Evolutionary conservation across 345 rosid species (phyloP), one percentile per base, ranked within the genome.

Genomic region (Euphorbia lathyris): DNA sequence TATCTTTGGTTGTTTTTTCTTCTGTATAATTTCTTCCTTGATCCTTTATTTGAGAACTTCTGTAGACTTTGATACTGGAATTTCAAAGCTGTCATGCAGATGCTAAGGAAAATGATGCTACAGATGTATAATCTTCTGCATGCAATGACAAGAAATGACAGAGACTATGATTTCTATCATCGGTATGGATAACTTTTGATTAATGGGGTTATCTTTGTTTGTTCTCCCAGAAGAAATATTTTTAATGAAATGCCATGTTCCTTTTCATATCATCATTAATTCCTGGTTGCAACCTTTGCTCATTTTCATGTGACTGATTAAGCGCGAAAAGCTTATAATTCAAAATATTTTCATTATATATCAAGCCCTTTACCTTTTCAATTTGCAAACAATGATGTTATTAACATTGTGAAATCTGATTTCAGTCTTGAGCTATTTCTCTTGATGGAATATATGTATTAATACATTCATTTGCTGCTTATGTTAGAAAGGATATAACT

Each of bases 131-230:
- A 95, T 79, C 92, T 95, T 75, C 75, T 95, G 77, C 95, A 95
- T 84, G 87, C 99, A 48, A 75, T 92, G 80, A 86, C 96, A 79
- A 90, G 98, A 82, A 90, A 86, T 79, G 98, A 95, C 64, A 73
- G 94, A 68, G 99, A 95, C 78, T 95, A 95, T 78, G 98, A 95
- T 81, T 95, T 90, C 71, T 95, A 95, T 88, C 97, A 95, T 81
- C 89, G 99, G 99, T 95, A 83, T 65, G 88, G 62, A 69, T 63
- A 38, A 2, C 47, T 48, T 73, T 71, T 74, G 25, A 62, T 56
- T 75, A 27, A 13, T 72, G 57, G 42, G 9, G 13, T 51, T 68
- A 36, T 67, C 26, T 65, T 56, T 59, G 47, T 48, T 58, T 2
- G 12, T 68, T 68, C 64, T 16, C 58, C 56, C 22, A 13, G 23